Conservation (phyloP, 2,329 filamentous ascomycete genomes). For the Trichoderma guizhouense region DNA sequence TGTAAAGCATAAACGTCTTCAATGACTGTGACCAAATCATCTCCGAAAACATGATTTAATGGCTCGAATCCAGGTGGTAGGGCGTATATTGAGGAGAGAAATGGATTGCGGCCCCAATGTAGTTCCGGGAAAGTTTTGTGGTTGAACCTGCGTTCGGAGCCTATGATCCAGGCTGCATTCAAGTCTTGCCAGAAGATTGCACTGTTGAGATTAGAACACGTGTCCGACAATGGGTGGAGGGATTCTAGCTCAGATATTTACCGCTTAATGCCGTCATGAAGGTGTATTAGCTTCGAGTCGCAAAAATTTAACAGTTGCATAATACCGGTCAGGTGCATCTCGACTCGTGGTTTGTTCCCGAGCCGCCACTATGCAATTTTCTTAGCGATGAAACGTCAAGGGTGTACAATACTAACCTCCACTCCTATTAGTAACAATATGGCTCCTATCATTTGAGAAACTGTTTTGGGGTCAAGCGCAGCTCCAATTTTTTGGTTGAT, state of each 20-base stretch:
- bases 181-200: constrained; percentile 9
- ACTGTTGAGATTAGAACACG: not conserved
- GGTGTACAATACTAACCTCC: not conserved
- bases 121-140: not conserved
- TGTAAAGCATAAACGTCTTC: constrained; percentile 1
- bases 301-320: not conserved
- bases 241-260: not conserved
- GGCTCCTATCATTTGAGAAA: constrained; percentile 5
- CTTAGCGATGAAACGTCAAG: not conserved
- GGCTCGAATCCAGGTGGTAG: not conserved
- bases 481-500: not conserved
- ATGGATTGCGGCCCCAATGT: not conserved
- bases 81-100: not conserved
- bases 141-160: not conserved
- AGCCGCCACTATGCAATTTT: not conserved
- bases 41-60: not conserved
- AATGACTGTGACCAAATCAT: not conserved
- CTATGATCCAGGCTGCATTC: constrained; percentile 4
- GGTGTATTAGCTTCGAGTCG: not conserved
- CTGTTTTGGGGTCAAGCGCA: not conserved
- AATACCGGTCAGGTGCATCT: constrained; percentile 4
- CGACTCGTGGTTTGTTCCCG: constrained; percentile 3
- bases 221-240: not conserved
- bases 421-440: not conserved
- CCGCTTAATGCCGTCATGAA: constrained; percentile 5